Conservation (phyloP, 2,329 filamentous ascomycete species). For the Alternaria incomplexa region DNA sequence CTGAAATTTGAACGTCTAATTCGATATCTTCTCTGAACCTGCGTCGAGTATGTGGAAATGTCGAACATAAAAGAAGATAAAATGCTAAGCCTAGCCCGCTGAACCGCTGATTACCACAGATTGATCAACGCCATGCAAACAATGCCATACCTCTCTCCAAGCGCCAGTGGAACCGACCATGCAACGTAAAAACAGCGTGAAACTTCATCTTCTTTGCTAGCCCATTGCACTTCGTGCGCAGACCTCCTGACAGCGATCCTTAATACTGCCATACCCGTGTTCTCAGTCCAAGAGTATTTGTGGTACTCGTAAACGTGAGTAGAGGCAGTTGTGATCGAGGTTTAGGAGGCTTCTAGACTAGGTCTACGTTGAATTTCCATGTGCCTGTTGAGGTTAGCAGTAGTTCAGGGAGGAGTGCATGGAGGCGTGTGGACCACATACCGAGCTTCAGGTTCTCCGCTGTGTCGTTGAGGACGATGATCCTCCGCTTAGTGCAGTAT, state of each 20-base stretch:
- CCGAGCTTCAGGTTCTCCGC: conserved; percentile 89
- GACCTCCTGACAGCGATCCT: background rate
- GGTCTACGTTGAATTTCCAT: conserved; percentile 41
- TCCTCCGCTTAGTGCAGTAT: conserved; percentile 90
- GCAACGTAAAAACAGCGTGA: conserved; percentile 13
- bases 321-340: background rate
- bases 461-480: conserved; percentile 90
- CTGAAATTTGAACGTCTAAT: background rate
- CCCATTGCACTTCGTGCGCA: background rate
- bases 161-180: conserved; percentile 12
- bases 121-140: conserved; percentile 18
- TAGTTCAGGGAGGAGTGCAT: background rate
- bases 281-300: background rate
- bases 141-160: conserved; percentile 12
- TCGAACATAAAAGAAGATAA: background rate
- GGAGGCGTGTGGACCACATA: conserved; percentile 53
- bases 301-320: background rate
- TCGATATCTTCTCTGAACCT: background rate
- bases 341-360: conserved; percentile 19
- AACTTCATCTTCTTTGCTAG: background rate
- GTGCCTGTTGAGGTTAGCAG: conserved; percentile 30
- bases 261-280: background rate
- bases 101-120: conserved; percentile 16
- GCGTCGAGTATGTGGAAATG: background rate
- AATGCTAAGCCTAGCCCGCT: conserved; percentile 21